Evolutionary conservation across 2,329 filamentous ascomycete species (phyloP).

Genomic region (Xylariaceae sp.): DNA sequence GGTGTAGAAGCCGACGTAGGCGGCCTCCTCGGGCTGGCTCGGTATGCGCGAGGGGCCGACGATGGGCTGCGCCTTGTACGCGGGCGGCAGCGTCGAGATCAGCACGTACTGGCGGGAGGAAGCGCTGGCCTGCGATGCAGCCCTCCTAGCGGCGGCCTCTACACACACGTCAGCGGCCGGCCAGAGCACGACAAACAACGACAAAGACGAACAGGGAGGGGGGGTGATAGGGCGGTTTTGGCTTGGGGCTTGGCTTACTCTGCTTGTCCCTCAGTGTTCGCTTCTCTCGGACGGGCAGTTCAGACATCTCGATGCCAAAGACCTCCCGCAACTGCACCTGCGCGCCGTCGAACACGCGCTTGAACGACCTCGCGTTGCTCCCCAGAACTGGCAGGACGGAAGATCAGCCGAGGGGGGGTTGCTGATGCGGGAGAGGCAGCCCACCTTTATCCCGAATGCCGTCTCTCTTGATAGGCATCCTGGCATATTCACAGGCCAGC

Average conservation of each 20-base stretch:
- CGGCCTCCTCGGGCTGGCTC: conserved; percentile 60
- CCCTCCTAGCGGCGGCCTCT: conserved; percentile 31
- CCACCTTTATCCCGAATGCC: conserved; percentile 58
- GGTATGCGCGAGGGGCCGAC: conserved; percentile 61
- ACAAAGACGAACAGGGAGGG: background rate
- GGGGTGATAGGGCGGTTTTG: background rate
- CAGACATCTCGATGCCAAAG: conserved; percentile 90
- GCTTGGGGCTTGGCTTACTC: conserved; percentile 47
- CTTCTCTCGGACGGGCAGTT: conserved; percentile 76
- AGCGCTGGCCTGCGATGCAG: conserved; percentile 39
- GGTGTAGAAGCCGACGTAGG: conserved; percentile 75
- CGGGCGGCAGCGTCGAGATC: conserved; percentile 59
- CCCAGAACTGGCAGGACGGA: conserved; percentile 56
- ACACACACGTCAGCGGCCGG: conserved; percentile 13
- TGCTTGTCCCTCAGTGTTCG: conserved; percentile 70
- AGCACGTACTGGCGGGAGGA: conserved; percentile 70
- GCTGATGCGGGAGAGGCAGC: background rate
- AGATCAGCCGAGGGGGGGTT: background rate
- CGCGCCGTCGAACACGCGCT: conserved; percentile 65
- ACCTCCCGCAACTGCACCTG: conserved; percentile 61
- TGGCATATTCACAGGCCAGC: conserved; percentile 57
- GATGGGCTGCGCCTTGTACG: conserved; percentile 60
- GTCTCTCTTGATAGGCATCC: conserved; percentile 51
- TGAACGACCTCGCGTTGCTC: conserved; percentile 63
- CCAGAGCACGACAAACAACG: background rate